Percentiles rank a stretch among this genome's conserved stretches.
Conservation (phyloP, 148 eudicot species). For the Cornus florida region DNA sequence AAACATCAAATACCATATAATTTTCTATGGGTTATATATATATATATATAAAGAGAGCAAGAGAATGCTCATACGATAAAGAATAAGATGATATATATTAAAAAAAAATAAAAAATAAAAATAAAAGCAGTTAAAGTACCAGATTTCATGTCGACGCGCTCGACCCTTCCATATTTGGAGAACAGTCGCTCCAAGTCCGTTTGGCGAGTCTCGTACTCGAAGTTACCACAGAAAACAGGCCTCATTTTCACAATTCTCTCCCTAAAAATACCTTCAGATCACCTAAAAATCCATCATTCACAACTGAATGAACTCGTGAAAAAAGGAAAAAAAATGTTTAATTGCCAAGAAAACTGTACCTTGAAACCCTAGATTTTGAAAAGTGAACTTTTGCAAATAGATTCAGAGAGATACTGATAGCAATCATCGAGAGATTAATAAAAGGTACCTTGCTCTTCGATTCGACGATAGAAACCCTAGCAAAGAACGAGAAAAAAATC, state of each 20-base stretch:
- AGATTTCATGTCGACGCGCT: slow-evolving; percentile 91
- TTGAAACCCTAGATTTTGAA: too few relatives aligned
- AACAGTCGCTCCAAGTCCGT: slow-evolving; percentile 76
- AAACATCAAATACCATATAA: not conserved
- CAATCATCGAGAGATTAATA: not conserved
- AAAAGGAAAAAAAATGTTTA: too few relatives aligned
- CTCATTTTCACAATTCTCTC: slow-evolving; percentile 33
- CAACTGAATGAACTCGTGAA: too few relatives aligned
- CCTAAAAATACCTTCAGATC: not conserved
- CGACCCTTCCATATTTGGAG: slow-evolving; percentile 78
- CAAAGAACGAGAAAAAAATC: not conserved
- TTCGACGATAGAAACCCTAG: not conserved
- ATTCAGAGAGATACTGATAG: too few relatives aligned
- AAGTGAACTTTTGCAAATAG: too few relatives aligned
- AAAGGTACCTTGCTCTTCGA: not conserved
- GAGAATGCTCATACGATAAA: not conserved
- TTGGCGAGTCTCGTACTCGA: slow-evolving; percentile 81
- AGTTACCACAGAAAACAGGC: slow-evolving; percentile 84
- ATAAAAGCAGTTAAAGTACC: slow-evolving; percentile 35
- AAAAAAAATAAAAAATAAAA: too few relatives aligned
- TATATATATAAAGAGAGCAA: too few relatives aligned
- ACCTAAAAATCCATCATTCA: not conserved
- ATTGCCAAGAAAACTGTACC: too few relatives aligned
- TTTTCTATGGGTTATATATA: not conserved
- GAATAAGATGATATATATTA: not conserved